phyloP scores from a whole-genome alignment of 805 yeast species.

The Vanderwaltozyma tropicalis region DNA sequence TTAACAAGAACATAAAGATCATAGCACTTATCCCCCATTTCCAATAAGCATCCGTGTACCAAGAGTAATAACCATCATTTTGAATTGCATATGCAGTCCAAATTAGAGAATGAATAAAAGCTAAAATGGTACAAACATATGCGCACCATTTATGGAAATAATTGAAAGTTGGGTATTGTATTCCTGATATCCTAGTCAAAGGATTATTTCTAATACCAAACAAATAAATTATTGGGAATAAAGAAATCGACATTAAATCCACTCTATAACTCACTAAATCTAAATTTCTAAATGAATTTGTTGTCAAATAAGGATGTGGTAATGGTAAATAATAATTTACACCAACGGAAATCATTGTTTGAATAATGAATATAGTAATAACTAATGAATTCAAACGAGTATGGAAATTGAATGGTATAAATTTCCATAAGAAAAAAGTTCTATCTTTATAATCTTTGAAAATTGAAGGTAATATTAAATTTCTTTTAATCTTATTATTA shows the following conservation, averaged over 20 bases:
- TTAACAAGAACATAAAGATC: conserved; percentile 32
- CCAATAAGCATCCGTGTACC: conserved; percentile 40
- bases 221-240: conserved; percentile 48
- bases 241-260: conserved; percentile 39
- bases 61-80: conserved; percentile 31
- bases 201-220: conserved; percentile 71
- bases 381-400: conserved; percentile 25
- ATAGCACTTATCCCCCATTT: conserved; percentile 41
- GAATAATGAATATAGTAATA: conserved; percentile 24
- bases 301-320: conserved; percentile 31
- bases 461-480: conserved; percentile 23
- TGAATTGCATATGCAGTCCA: conserved; percentile 40
- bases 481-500: conserved; percentile 17
- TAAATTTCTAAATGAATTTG: conserved; percentile 26
- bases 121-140: conserved; percentile 38
- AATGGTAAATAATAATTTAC: conserved; percentile 29
- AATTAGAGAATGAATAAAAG: conserved; percentile 45
- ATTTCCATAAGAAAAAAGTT: conserved; percentile 10
- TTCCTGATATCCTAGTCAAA: conserved; percentile 49
- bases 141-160: conserved; percentile 60
- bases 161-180: conserved; percentile 50
- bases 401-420: conserved; percentile 26
- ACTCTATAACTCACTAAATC: conserved; percentile 44
- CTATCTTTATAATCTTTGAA: conserved; percentile 15
- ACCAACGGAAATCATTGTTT: conserved; percentile 25